A percentile compares a stretch with the other conserved stretches of the same genome.
Conservation (phyloP, 768 basidiomycete genomes). For the Daedaleopsis nitida region DNA sequence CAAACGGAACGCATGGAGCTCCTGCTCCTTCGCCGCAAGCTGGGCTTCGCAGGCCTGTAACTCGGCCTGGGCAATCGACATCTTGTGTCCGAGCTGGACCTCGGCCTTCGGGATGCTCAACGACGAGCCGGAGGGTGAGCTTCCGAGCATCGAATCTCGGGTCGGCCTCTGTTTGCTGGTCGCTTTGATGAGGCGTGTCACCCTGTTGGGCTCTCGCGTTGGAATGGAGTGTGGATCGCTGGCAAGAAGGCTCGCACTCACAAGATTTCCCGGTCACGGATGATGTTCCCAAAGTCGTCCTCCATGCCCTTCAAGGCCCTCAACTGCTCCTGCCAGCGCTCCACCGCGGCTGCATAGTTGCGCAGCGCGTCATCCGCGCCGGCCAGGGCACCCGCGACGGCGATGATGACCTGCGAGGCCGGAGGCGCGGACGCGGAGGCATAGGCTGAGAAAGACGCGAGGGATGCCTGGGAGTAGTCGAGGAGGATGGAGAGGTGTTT, state of each 20-base stretch:
- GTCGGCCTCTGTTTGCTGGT: conserved; percentile 59
- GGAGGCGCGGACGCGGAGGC: conserved; percentile 65
- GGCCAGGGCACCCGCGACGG: conserved; percentile 59
- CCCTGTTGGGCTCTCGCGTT: conserved; percentile 40
- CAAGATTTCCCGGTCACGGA: conserved; percentile 83
- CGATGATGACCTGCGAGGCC: conserved; percentile 50
- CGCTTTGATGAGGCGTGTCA: conserved; percentile 78
- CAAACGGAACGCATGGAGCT: conserved; percentile 54
- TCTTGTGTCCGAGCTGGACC: conserved; percentile 42
- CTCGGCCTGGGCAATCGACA: conserved; percentile 69
- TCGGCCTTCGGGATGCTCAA: conserved; percentile 38
- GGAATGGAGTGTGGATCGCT: neutral
- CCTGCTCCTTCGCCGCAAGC: conserved; percentile 68
- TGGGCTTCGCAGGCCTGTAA: conserved; percentile 83
- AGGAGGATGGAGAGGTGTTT: conserved; percentile 61
- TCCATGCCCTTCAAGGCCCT: conserved; percentile 63
- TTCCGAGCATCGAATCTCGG: conserved; percentile 33
- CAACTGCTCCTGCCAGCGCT: conserved; percentile 67
- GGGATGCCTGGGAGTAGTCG: conserved; percentile 58
- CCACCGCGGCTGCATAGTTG: conserved; percentile 59
- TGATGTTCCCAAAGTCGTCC: conserved; percentile 69
- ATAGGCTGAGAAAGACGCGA: conserved; percentile 71
- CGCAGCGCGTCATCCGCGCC: conserved; percentile 70
- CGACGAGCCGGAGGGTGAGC: conserved; percentile 45
- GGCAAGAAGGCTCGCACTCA: conserved; percentile 39